Percentiles rank a stretch among this genome's conserved stretches.
Conservation (phyloP, 495 filamentous ascomycete species). For the Penicillium steckii region DNA sequence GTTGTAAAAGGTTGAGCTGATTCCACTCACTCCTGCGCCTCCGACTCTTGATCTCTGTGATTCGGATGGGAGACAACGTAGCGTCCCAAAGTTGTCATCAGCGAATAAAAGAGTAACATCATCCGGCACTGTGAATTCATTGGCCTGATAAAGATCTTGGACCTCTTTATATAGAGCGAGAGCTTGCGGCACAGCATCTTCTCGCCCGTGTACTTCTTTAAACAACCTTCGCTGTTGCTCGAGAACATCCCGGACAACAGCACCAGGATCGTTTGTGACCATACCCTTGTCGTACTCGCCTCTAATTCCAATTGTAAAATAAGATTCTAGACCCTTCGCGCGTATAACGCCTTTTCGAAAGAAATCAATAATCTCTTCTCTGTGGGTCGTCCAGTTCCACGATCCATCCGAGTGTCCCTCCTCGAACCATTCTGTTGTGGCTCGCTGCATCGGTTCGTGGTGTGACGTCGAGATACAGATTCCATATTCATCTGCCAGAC, state of each 20-base stretch:
- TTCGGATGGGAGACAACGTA: conserved; percentile 60
- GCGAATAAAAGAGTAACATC: conserved; percentile 72
- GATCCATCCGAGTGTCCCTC: conserved; percentile 53
- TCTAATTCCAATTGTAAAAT: conserved; percentile 74
- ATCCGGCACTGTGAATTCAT: conserved; percentile 62
- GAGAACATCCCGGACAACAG: conserved; percentile 58
- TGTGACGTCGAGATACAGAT: conserved; percentile 72
- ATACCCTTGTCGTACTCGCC: conserved; percentile 65
- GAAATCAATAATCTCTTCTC: conserved; percentile 61
- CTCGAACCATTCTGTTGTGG: conserved; percentile 63
- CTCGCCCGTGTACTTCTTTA: conserved; percentile 49
- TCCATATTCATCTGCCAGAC: conserved; percentile 67
- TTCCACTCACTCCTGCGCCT: conserved; percentile 54
- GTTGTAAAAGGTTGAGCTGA: not conserved
- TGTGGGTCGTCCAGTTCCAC: conserved; percentile 69
- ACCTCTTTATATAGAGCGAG: conserved; percentile 76
- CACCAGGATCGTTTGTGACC: conserved; percentile 53
- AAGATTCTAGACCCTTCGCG: conserved; percentile 60
- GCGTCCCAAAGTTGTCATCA: conserved; percentile 75
- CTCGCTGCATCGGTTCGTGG: conserved; percentile 72
- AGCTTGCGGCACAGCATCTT: conserved; percentile 62
- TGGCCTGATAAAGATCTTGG: conserved; percentile 63
- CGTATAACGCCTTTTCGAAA: conserved; percentile 65
- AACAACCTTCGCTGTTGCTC: conserved; percentile 57
- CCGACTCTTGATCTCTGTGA: conserved; percentile 60